These are phyloP conservation scores for Zanthoxylum bungeanum DNA, from an alignment of 345 rosid genomes.

Conservation along the genomic window DNA sequence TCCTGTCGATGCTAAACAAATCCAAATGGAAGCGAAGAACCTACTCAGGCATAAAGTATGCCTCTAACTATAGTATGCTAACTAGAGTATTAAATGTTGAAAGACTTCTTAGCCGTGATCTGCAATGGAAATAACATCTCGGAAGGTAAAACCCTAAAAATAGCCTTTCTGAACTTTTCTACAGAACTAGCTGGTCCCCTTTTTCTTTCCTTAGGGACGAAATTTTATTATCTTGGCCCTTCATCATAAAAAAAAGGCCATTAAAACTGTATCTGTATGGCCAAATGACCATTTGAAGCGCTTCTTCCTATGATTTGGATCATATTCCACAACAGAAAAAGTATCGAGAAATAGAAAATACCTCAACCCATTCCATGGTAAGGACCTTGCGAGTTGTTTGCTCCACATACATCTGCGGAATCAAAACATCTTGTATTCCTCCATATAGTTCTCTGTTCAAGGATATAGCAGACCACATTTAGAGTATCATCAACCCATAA, in stretches of 20 bases:
- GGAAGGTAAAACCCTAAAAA: background rate
- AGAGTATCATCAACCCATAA: background rate
- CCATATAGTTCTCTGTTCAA: constrained; percentile 73
- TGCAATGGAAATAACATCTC: background rate
- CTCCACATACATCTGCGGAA: constrained; percentile 82
- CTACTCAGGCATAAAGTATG: too few relatives aligned
- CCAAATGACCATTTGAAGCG: constrained; percentile 3
- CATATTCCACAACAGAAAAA: background rate
- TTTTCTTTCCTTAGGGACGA: background rate
- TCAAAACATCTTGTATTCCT: constrained; percentile 65
- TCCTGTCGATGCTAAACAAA: too few relatives aligned
- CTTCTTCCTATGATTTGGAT: constrained; percentile 2
- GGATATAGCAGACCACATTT: constrained; percentile 17
- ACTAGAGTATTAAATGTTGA: background rate
- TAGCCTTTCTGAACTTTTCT: background rate
- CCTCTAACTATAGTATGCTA: too few relatives aligned
- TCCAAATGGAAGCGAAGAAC: too few relatives aligned
- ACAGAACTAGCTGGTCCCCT: background rate
- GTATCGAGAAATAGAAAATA: constrained; percentile 20
- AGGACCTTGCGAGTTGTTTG: constrained; percentile 82
- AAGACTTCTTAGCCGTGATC: too few relatives aligned
- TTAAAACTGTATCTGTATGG: background rate
- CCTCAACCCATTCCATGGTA: constrained; percentile 98
- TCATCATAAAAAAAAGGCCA: background rate
- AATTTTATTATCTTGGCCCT: background rate